Evolutionary conservation across 768 basidiomycete species (phyloP).

Genomic region (Boletus subparvulus): DNA sequence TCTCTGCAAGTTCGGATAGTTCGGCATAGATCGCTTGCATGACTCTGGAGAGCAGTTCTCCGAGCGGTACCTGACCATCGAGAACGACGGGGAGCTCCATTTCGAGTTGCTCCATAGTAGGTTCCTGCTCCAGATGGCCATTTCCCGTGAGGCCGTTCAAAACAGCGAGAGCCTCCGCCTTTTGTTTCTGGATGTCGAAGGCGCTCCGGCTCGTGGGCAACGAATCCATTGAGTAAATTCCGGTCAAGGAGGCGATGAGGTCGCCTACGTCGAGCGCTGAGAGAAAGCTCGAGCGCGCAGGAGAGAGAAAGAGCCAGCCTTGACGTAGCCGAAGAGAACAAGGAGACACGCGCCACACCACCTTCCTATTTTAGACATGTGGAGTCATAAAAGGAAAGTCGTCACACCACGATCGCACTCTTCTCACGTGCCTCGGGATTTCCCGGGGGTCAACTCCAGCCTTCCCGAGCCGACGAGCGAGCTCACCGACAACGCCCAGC

Average conservation of each 20-base stretch:
- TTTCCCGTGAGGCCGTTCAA: slow-evolving; percentile 32
- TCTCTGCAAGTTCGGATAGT: slow-evolving; percentile 80
- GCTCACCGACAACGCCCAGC: slow-evolving; percentile 6
- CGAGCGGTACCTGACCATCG: slow-evolving; percentile 72
- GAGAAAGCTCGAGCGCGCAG: background rate
- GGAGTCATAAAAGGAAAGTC: slow-evolving; percentile 2
- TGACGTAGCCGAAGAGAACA: slow-evolving; percentile 14
- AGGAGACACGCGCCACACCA: slow-evolving; percentile 12
- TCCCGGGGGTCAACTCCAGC: slow-evolving; percentile 11
- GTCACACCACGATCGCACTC: background rate
- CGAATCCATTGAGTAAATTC: slow-evolving; percentile 14
- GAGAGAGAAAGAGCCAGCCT: background rate
- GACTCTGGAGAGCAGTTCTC: slow-evolving; percentile 73
- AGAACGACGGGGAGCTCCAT: slow-evolving; percentile 69
- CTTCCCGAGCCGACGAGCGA: slow-evolving; percentile 1
- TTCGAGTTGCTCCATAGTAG: slow-evolving; percentile 58
- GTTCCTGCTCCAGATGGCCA: slow-evolving; percentile 38
- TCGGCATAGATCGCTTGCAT: slow-evolving; percentile 82
- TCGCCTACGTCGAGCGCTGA: slow-evolving; percentile 2
- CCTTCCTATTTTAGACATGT: slow-evolving; percentile 13
- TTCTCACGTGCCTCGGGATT: slow-evolving; percentile 19
- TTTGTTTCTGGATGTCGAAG: slow-evolving; percentile 31
- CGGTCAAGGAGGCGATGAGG: background rate
- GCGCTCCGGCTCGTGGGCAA: slow-evolving; percentile 2
- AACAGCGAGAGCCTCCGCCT: slow-evolving; percentile 29